Conservation (phyloP, 257 asterid genomes). For the Coffea eugenioides region DNA sequence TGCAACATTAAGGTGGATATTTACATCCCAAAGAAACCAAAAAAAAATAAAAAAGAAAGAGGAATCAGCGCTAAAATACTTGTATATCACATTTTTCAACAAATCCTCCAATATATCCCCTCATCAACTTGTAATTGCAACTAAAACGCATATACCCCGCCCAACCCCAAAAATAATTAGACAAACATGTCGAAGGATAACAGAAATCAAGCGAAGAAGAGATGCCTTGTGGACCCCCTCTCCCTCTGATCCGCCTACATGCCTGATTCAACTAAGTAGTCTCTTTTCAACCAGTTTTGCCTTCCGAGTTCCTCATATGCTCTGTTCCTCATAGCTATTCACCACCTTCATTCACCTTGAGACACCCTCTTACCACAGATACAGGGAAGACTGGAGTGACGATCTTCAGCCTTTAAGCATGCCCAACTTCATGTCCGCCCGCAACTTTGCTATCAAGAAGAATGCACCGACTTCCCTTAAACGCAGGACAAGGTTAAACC, state of each 20-base stretch:
- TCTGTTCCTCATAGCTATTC: neutral
- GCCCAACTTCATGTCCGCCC: neutral
- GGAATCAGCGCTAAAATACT: neutral
- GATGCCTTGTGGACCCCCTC: neutral
- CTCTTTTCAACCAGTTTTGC: neutral
- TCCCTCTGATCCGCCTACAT: neutral
- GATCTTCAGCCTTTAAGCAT: neutral
- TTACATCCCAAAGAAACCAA: conserved; percentile 1
- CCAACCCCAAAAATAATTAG: neutral
- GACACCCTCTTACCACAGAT: conserved; percentile 3
- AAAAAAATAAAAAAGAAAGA: neutral
- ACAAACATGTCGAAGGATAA: conserved; percentile 15
- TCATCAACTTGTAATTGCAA: conserved; percentile 11
- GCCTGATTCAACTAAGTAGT: neutral
- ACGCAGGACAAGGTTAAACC: neutral
- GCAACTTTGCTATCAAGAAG: conserved; percentile 12
- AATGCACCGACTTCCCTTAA: neutral
- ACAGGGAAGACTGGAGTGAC: neutral
- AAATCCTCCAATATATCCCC: conserved; percentile 22
- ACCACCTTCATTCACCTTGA: neutral
- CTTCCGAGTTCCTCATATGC: neutral
- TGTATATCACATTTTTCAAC: conserved; percentile 16
- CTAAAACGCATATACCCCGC: conserved; percentile 10
- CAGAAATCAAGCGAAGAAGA: conserved; percentile 7
- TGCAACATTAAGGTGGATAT: conserved; percentile 6